Evolutionary conservation across 768 basidiomycete species (phyloP).

Genomic region (Mycena metata): DNA sequence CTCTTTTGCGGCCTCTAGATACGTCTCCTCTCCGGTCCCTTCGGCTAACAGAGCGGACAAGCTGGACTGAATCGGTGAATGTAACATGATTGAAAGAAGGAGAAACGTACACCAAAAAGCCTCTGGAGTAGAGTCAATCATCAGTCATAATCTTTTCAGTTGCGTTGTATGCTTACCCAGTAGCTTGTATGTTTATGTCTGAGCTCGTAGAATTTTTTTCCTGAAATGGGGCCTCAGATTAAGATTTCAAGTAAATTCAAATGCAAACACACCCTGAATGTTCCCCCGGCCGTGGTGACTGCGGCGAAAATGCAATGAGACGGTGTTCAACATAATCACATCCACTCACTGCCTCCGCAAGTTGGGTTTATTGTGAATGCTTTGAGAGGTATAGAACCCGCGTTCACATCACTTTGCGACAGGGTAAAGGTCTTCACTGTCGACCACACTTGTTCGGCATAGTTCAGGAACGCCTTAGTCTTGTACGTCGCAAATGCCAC

Average conservation of each 20-base stretch:
- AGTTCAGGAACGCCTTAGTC: not conserved
- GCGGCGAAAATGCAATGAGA: not conserved
- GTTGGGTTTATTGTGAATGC: not conserved
- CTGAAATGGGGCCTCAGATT: not conserved
- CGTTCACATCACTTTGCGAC: not conserved
- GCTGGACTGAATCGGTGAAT: not conserved
- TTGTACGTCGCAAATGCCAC: conserved; percentile 10
- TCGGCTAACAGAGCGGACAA: conserved; percentile 24
- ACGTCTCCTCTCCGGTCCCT: not conserved
- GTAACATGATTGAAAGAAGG: not conserved
- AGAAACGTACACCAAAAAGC: not conserved
- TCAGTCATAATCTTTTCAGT: not conserved
- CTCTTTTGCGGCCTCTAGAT: conserved; percentile 24
- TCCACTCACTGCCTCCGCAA: not conserved
- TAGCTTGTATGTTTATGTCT: not conserved
- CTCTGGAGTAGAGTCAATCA: not conserved
- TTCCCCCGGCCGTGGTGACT: not conserved
- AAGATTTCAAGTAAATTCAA: not conserved
- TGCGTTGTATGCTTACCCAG: not conserved
- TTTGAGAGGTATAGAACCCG: not conserved
- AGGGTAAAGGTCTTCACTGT: not conserved
- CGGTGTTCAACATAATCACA: not conserved
- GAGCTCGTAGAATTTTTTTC: not conserved
- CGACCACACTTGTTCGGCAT: conserved; percentile 24
- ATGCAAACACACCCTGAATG: not conserved